Percentiles rank a stretch among this genome's conserved stretches.
Evolutionary conservation across 257 asterid species (phyloP).

Genomic region (Handroanthus guayacan): DNA sequence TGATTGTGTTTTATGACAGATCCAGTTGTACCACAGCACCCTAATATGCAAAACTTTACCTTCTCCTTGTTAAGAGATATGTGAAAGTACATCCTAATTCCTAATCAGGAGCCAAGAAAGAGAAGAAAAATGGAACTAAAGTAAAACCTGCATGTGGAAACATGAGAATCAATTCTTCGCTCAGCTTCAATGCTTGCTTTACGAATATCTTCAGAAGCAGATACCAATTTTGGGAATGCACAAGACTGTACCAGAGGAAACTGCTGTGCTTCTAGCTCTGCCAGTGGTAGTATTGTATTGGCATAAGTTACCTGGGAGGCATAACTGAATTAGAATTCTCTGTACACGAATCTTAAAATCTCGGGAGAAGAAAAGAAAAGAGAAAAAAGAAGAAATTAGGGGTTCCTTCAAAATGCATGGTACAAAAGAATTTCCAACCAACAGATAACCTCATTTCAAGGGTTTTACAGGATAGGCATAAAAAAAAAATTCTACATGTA

Average conservation of each 20-base stretch:
- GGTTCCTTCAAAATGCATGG: not conserved
- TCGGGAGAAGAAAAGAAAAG: not conserved
- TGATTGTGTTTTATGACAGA: not conserved
- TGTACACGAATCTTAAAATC: not conserved
- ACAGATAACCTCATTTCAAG: constrained; percentile 4
- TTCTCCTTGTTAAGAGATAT: constrained; percentile 9
- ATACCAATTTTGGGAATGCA: constrained; percentile 77
- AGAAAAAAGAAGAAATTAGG: too few relatives aligned
- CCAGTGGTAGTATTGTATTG: constrained; percentile 72
- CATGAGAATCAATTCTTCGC: constrained; percentile 80
- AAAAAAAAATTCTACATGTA: constrained; percentile 5
- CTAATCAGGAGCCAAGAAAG: constrained; percentile 9
- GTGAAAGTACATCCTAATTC: constrained; percentile 10
- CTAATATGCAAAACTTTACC: not conserved
- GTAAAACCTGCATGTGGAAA: constrained; percentile 73
- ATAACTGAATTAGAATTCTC: constrained; percentile 21
- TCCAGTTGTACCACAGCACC: constrained; percentile 14
- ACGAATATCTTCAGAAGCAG: constrained; percentile 74
- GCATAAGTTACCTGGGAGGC: constrained; percentile 71
- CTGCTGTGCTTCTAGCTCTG: constrained; percentile 87
- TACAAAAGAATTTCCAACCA: not conserved
- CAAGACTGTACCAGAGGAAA: constrained; percentile 94
- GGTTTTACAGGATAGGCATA: not conserved
- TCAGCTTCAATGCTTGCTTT: constrained; percentile 95
- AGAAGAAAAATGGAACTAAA: not conserved